A percentile compares a stretch with the other conserved stretches of the same genome.
Evolutionary conservation across 345 rosid species (phyloP).

Genomic region (Trapa incisa): DNA sequence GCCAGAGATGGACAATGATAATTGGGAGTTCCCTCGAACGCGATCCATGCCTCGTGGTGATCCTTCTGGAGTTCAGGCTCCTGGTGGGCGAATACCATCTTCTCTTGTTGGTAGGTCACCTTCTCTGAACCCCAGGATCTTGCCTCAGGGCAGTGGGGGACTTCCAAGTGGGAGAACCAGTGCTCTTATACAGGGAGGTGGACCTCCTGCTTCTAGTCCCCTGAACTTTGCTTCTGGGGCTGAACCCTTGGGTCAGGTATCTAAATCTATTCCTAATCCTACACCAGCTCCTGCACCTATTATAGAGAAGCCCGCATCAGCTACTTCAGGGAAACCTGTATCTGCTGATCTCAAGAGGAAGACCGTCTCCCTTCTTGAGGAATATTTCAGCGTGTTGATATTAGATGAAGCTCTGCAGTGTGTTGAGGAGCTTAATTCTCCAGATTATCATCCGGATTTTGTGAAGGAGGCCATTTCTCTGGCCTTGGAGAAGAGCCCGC

Average conservation of each 20-base stretch:
- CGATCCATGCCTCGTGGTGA: constrained; percentile 70
- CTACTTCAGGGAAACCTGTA: constrained; percentile 22
- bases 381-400: constrained; percentile 43
- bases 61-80: constrained; percentile 19
- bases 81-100: constrained; percentile 17
- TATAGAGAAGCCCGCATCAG: constrained; percentile 17
- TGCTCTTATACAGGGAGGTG: constrained; percentile 54
- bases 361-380: constrained; percentile 57
- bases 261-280: no score
- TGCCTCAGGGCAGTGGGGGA: constrained; percentile 54
- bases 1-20: constrained; percentile 70
- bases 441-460: constrained; percentile 56
- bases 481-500: constrained; percentile 63
- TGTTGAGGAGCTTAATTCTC: constrained; percentile 55
- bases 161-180: constrained; percentile 48
- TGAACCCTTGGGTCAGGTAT: no score
- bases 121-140: constrained; percentile 38
- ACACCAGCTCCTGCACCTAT: no score
- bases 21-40: constrained; percentile 60
- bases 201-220: constrained; percentile 11
- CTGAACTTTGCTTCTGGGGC: no score
- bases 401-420: constrained; percentile 67
- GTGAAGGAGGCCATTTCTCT: constrained; percentile 71
- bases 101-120: constrained; percentile 29
- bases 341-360: constrained; percentile 44